Conservation (phyloP, 164 flowering plant species). For the Magnolia officinalis region DNA sequence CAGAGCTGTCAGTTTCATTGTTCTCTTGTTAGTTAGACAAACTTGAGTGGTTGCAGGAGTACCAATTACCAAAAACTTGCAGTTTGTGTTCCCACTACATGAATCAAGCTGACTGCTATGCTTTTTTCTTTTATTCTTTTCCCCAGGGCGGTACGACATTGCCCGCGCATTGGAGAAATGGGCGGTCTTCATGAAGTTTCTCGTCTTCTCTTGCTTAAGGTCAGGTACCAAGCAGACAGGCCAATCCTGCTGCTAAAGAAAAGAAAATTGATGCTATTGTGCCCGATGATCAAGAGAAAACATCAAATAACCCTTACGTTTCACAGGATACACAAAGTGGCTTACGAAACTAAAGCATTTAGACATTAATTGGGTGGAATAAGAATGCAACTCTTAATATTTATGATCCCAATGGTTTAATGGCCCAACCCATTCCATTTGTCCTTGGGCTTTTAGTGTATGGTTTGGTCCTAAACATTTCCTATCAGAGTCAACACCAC, state of each 20-base stretch:
- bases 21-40: too few species aligned
- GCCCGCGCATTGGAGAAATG: conserved; percentile 95
- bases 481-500: too few species aligned
- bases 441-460: too few species aligned
- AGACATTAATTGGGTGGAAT: conserved; percentile 72
- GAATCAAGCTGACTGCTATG: too few species aligned
- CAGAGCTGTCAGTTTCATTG: too few species aligned
- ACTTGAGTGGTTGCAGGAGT: too few species aligned
- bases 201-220: conserved; percentile 69
- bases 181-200: conserved; percentile 96
- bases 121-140: background rate
- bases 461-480: too few species aligned
- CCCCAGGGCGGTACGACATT: conserved; percentile 83
- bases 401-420: background rate
- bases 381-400: background rate
- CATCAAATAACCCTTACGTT: conserved; percentile 30
- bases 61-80: too few species aligned
- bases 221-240: conserved; percentile 62
- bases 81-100: too few species aligned
- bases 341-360: conserved; percentile 52
- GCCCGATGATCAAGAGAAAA: conserved; percentile 30
- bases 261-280: conserved; percentile 33
- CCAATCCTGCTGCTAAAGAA: conserved; percentile 31
- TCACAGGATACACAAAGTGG: conserved; percentile 80
- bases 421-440: background rate